A percentile compares a stretch with the other conserved stretches of the same genome.
These are phyloP conservation scores for Marasmius oreades DNA, from an alignment of 1,284 basidiomycete genomes.

Conservation along the genomic window DNA sequence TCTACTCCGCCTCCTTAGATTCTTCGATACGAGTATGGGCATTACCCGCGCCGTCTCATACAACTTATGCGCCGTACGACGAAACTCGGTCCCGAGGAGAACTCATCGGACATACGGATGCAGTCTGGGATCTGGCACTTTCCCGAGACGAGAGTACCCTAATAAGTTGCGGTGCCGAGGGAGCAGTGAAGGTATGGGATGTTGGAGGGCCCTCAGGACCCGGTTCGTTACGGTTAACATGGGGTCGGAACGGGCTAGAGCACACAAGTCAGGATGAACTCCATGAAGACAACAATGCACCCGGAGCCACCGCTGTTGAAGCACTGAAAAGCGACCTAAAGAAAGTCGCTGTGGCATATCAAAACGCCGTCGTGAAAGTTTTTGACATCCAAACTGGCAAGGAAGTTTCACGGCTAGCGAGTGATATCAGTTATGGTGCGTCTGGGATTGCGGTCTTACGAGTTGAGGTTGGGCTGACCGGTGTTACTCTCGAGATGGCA, in stretches of 20 bases:
- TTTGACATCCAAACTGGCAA: constrained; percentile 87
- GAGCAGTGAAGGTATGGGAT: constrained; percentile 91
- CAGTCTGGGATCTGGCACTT: constrained; percentile 90
- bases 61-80: constrained; percentile 88
- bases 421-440: constrained; percentile 70
- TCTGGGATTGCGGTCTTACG: constrained; percentile 14
- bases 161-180: constrained; percentile 89
- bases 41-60: constrained; percentile 68
- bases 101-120: constrained; percentile 90
- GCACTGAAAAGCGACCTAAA: constrained; percentile 76
- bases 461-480: constrained; percentile 11
- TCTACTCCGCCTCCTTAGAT: constrained; percentile 93
- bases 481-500: constrained; percentile 50
- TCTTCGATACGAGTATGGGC: constrained; percentile 92
- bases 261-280: constrained; percentile 46
- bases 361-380: constrained; percentile 86
- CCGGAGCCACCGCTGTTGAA: constrained; percentile 80
- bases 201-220: constrained; percentile 63
- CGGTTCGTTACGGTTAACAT: constrained; percentile 64
- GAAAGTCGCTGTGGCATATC: constrained; percentile 87
- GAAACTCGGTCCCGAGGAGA: constrained; percentile 72
- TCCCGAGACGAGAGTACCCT: constrained; percentile 75
- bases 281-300: constrained; percentile 45
- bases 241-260: constrained; percentile 76
- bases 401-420: constrained; percentile 67